Conservation (phyloP, 192 early-diverging fungal genomes). For the Fimicolochytrium jonesii region DNA sequence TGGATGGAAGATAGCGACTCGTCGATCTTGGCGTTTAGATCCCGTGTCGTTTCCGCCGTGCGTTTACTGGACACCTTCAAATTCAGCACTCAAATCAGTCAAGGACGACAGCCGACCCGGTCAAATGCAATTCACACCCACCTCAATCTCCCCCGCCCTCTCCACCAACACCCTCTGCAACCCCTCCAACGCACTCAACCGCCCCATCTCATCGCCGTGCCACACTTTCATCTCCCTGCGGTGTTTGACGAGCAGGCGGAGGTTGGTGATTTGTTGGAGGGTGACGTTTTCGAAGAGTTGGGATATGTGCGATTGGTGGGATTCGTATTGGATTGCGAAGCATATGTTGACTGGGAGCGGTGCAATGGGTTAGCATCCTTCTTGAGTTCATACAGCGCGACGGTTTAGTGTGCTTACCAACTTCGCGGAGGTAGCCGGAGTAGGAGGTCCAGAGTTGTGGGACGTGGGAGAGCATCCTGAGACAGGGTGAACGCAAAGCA, state of each 20-base stretch:
- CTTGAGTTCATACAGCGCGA: background rate
- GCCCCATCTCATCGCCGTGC: slow-evolving; percentile 12
- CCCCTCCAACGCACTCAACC: slow-evolving; percentile 1
- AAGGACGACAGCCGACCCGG: background rate
- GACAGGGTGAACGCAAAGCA: background rate
- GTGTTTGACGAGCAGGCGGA: slow-evolving; percentile 11
- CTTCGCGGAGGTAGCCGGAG: slow-evolving; percentile 25
- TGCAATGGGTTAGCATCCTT: background rate
- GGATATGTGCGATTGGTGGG: background rate
- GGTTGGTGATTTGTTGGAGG: slow-evolving; percentile 6
- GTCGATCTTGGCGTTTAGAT: background rate
- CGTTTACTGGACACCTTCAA: background rate
- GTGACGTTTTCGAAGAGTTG: slow-evolving; percentile 19
- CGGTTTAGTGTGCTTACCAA: slow-evolving; percentile 1
- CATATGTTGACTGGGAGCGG: slow-evolving; percentile 23
- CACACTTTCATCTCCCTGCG: slow-evolving; percentile 8
- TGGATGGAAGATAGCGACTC: background rate
- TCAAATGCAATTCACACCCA: background rate
- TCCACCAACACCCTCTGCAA: background rate
- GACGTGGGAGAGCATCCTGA: slow-evolving; percentile 16
- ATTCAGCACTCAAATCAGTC: background rate
- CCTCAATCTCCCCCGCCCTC: slow-evolving; percentile 12
- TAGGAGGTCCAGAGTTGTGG: slow-evolving; percentile 29
- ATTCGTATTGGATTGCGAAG: slow-evolving; percentile 23
- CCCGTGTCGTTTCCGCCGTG: background rate